phyloP scores from a whole-genome alignment of 2,329 filamentous ascomycete genomes.

The Trichoderma pleuroti region DNA sequence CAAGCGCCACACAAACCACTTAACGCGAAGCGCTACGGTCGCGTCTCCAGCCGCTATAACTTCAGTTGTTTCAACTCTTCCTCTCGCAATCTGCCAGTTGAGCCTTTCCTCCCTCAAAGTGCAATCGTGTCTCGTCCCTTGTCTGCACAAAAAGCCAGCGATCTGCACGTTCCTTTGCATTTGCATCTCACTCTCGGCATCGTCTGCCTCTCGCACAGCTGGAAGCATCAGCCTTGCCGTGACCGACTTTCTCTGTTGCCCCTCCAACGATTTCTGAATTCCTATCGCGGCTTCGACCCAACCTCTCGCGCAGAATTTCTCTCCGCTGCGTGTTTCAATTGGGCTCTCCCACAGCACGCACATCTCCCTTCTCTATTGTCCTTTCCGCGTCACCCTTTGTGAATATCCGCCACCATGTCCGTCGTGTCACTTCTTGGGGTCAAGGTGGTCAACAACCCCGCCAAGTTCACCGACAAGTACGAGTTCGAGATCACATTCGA shows the following conservation, averaged over 20 bases:
- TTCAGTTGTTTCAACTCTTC: not conserved
- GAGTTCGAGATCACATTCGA: constrained; percentile 99
- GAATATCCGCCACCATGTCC: constrained; percentile 61
- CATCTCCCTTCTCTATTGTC: not conserved
- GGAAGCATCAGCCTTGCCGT: not conserved
- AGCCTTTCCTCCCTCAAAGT: not conserved
- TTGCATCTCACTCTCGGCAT: not conserved
- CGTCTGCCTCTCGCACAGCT: not conserved
- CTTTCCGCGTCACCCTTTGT: not conserved
- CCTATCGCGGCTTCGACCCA: constrained; percentile 6
- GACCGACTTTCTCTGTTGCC: constrained; percentile 13
- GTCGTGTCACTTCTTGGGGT: constrained; percentile 95
- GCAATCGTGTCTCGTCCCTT: not conserved
- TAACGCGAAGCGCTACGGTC: constrained; percentile 18
- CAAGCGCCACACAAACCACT: constrained; percentile 17
- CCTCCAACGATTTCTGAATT: constrained; percentile 12
- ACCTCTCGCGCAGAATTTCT: not conserved
- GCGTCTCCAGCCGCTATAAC: constrained; percentile 15
- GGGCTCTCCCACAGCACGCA: not conserved
- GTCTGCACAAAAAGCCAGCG: constrained; percentile 8
- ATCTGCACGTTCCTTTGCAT: constrained; percentile 9
- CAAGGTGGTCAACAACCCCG: constrained; percentile 95
- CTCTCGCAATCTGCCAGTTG: not conserved
- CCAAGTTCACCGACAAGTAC: constrained; percentile 87
- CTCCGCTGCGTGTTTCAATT: not conserved